phyloP scores from a whole-genome alignment of 768 basidiomycete species.

The Leccinum pellstonianum region DNA sequence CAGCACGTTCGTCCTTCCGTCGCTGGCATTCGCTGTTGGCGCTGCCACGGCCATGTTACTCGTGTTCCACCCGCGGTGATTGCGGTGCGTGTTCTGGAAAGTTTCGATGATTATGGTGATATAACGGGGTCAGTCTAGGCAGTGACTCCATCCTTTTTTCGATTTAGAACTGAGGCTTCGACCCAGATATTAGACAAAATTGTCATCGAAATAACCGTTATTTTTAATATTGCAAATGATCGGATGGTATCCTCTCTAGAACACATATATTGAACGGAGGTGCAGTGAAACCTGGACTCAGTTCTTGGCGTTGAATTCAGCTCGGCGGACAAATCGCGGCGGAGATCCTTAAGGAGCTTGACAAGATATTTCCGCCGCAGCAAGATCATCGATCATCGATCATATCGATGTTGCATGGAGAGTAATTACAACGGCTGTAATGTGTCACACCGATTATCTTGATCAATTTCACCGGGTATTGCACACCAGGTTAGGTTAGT shows the following conservation, averaged over 20 bases:
- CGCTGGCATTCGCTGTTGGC: slow-evolving; percentile 44
- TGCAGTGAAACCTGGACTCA: not conserved
- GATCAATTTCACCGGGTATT: not conserved
- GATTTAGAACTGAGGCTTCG: not conserved
- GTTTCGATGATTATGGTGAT: not conserved
- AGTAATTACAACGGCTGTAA: too few species aligned
- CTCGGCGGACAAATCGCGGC: not conserved
- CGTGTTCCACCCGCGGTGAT: slow-evolving; percentile 34
- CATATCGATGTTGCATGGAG: not conserved
- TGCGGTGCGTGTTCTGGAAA: slow-evolving; percentile 3
- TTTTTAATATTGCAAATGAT: not conserved
- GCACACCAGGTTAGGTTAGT: not conserved
- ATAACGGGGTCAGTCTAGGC: slow-evolving; percentile 7
- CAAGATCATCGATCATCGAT: not conserved
- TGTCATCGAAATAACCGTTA: not conserved
- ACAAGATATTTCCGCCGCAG: not conserved
- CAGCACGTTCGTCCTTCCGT: slow-evolving; percentile 27
- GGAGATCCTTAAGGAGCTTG: not conserved
- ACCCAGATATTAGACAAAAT: not conserved
- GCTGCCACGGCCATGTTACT: slow-evolving; percentile 36
- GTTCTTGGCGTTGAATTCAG: not conserved
- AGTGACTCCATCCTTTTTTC: not conserved
- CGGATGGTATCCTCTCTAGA: not conserved
- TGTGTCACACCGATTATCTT: not conserved
- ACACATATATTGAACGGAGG: too few species aligned